These are phyloP conservation scores for Cyberlindnera japonica DNA, from an alignment of 805 yeast species.

Conservation along the genomic window DNA sequence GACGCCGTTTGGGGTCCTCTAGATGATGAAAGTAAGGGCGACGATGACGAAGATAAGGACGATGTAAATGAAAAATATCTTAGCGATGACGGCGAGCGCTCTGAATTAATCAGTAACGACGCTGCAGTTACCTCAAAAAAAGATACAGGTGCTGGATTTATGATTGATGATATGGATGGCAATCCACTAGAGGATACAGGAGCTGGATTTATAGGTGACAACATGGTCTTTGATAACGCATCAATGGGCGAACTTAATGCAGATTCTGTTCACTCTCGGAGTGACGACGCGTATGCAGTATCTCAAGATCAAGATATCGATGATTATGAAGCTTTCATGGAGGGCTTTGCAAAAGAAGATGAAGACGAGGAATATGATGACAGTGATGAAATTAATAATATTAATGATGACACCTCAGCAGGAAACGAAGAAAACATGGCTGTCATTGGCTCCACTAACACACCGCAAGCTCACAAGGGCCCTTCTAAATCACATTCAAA, in stretches of 20 bases:
- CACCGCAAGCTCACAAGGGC: too few species aligned
- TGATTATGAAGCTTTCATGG: constrained; percentile 25
- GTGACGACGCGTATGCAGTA: too few species aligned
- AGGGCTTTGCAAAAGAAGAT: constrained; percentile 12
- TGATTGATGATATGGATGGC: constrained; percentile 12
- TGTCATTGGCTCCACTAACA: too few species aligned
- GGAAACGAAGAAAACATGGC: constrained; percentile 1
- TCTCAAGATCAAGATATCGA: constrained; percentile 17
- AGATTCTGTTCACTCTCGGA: too few species aligned
- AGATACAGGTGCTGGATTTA: constrained; percentile 28
- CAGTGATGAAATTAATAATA: constrained; percentile 28
- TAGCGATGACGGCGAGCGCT: constrained; percentile 1
- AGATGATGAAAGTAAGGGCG: background rate
- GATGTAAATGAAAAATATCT: background rate
- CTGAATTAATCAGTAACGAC: background rate
- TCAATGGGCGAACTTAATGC: too few species aligned
- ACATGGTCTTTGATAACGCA: too few species aligned
- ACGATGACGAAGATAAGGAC: background rate
- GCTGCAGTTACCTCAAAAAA: background rate
- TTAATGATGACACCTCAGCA: constrained; percentile 22
- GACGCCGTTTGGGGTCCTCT: constrained; percentile 10
- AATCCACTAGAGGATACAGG: constrained; percentile 2
- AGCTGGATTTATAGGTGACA: constrained; percentile 6
- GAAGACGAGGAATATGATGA: constrained; percentile 11
- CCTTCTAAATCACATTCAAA: too few species aligned